Percentiles rank a stretch among this genome's conserved stretches.
These are phyloP conservation scores for Botrytis cinerea DNA, from an alignment of 2,329 filamentous ascomycete species.

Conservation along the genomic window DNA sequence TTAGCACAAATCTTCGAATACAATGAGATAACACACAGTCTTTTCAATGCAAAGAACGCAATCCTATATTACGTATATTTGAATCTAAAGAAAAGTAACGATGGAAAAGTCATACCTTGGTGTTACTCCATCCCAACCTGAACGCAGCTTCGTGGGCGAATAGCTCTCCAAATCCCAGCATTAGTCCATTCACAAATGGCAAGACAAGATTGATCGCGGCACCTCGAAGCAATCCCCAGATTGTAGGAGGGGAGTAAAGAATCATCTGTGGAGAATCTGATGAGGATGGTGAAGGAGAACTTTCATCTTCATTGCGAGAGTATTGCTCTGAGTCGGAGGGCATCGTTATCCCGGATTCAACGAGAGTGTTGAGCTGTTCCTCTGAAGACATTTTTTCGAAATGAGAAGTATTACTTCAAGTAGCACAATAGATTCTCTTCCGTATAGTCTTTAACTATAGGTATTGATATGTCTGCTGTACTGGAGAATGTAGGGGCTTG, in stretches of 20 bases:
- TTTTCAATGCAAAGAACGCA: background rate
- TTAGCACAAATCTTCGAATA: background rate
- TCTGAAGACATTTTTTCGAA: conserved; percentile 55
- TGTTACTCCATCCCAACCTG: conserved; percentile 87
- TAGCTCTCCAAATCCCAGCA: conserved; percentile 95
- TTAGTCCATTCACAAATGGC: conserved; percentile 96
- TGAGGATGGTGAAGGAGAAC: conserved; percentile 61
- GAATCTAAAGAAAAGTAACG: background rate
- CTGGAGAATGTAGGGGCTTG: background rate
- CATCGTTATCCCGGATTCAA: conserved; percentile 75
- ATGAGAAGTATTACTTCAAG: background rate
- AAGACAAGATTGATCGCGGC: conserved; percentile 94
- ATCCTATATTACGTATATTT: too few species aligned
- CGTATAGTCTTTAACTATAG: background rate
- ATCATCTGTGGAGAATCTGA: conserved; percentile 68
- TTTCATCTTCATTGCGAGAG: conserved; percentile 63
- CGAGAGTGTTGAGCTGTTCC: conserved; percentile 55
- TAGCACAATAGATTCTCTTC: conserved; percentile 2
- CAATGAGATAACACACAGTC: background rate
- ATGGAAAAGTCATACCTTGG: conserved; percentile 64
- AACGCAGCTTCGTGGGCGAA: conserved; percentile 97
- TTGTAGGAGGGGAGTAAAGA: conserved; percentile 83
- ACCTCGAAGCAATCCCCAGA: conserved; percentile 83
- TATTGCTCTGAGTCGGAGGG: conserved; percentile 84
- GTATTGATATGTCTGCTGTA: background rate